Evolutionary conservation across 176 grass and related monocot genomes (phyloP).

Genomic region (Aegilops speltoides): DNA sequence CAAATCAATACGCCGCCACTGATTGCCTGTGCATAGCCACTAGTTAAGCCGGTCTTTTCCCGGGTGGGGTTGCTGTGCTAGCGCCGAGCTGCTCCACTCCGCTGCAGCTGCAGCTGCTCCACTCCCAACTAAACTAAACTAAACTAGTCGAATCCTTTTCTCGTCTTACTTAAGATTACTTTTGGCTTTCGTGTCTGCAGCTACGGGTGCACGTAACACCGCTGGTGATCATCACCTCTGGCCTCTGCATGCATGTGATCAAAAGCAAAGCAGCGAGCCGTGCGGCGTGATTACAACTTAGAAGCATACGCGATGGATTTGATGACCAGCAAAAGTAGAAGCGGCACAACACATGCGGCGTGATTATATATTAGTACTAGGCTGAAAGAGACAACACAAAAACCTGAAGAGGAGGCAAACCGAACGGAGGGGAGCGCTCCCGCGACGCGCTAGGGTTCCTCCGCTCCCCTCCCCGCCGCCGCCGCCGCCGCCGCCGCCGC

Average conservation of each 20-base stretch:
- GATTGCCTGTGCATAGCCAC: neutral
- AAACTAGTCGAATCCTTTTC: neutral
- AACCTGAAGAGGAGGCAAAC: too few species aligned
- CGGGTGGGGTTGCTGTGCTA: neutral
- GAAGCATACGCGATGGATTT: neutral
- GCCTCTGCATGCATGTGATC: neutral
- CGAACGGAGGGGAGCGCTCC: too few species aligned
- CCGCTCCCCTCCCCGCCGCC: too few species aligned
- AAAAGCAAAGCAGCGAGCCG: neutral
- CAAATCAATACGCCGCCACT: neutral
- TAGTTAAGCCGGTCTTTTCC: neutral
- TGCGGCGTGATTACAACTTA: neutral
- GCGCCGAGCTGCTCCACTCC: neutral
- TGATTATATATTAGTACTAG: too few species aligned
- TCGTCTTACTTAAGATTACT: conserved; percentile 21
- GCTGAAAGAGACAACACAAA: too few species aligned
- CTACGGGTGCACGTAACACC: neutral
- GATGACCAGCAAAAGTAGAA: neutral
- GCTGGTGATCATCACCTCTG: neutral
- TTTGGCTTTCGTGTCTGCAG: conserved; percentile 7
- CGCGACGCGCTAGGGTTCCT: too few species aligned
- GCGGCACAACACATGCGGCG: too few species aligned
- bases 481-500: too few species aligned
- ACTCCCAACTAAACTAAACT: neutral
- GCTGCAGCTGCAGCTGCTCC: neutral